These are phyloP conservation scores for Adansonia digitata DNA, from an alignment of 345 rosid genomes.

Conservation along the genomic window DNA sequence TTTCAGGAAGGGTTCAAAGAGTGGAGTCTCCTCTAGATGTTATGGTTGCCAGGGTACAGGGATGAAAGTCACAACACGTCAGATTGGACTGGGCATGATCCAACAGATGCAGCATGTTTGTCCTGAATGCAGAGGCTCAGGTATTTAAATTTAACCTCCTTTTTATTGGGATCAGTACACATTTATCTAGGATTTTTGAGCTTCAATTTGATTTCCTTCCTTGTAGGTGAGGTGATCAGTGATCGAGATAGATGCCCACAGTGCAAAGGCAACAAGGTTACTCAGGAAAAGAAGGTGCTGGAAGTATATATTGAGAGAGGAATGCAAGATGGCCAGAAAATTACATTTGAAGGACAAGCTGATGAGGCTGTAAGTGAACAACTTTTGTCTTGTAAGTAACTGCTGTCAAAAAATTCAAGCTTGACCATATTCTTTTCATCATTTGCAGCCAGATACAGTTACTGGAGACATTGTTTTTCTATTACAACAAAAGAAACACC, in stretches of 20 bases:
- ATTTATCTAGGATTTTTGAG: background rate
- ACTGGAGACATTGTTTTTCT: conserved; percentile 49
- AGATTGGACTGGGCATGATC: conserved; percentile 43
- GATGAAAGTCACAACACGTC: conserved; percentile 45
- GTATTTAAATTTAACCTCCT: conserved; percentile 12
- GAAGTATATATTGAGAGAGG: conserved; percentile 62
- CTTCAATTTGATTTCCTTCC: background rate
- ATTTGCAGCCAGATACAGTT: conserved; percentile 39
- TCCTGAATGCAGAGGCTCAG: conserved; percentile 52
- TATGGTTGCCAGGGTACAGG: conserved; percentile 58
- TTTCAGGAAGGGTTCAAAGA: conserved; percentile 57
- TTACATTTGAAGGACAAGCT: conserved; percentile 50
- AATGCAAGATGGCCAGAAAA: conserved; percentile 49
- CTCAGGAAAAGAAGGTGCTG: conserved; percentile 48
- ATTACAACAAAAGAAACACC: conserved; percentile 49
- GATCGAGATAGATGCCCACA: conserved; percentile 51
- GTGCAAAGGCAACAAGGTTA: conserved; percentile 47
- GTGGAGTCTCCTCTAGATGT: conserved; percentile 43
- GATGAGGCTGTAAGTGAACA: conserved; percentile 53
- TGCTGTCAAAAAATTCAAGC: background rate
- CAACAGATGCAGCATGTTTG: conserved; percentile 65
- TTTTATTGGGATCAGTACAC: background rate
- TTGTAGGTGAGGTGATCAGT: conserved; percentile 46
- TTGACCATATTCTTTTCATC: background rate
- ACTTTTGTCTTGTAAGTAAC: background rate